Evolutionary conservation across 768 basidiomycete species (phyloP).

Genomic region (Lepiota venenata): DNA sequence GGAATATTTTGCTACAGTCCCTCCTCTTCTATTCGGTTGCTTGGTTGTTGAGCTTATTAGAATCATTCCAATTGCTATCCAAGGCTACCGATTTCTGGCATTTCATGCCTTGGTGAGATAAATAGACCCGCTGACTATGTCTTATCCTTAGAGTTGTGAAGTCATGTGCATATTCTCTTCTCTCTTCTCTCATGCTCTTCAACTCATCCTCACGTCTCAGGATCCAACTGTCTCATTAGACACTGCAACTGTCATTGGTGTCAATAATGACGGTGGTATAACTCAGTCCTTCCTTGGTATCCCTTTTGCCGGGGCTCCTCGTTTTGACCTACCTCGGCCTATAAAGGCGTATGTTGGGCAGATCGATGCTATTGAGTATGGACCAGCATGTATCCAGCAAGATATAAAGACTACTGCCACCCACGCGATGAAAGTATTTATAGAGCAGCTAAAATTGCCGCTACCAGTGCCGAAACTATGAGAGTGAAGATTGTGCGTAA

Average conservation of each 20-base stretch:
- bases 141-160: neutral
- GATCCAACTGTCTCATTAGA: neutral
- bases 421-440: conserved; percentile 25
- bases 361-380: neutral
- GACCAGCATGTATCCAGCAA: conserved; percentile 23
- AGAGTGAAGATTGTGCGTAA: conserved; percentile 25
- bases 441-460: conserved; percentile 32
- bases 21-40: no score
- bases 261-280: neutral
- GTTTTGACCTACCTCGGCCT: conserved; percentile 22
- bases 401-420: conserved; percentile 30
- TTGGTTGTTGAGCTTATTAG: no score
- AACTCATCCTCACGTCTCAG: neutral
- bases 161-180: neutral
- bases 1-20: no score
- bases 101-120: no score
- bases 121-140: neutral
- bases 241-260: neutral
- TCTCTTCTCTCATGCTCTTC: neutral
- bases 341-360: neutral
- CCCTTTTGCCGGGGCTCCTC: conserved; percentile 33
- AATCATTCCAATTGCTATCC: no score
- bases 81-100: no score
- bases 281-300: conserved; percentile 35
- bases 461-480: conserved; percentile 37